Percentiles rank a stretch among this genome's conserved stretches.
These are phyloP conservation scores for Cladosporium sp. DNA, from an alignment of 2,329 filamentous ascomycete genomes.

Conservation along the genomic window DNA sequence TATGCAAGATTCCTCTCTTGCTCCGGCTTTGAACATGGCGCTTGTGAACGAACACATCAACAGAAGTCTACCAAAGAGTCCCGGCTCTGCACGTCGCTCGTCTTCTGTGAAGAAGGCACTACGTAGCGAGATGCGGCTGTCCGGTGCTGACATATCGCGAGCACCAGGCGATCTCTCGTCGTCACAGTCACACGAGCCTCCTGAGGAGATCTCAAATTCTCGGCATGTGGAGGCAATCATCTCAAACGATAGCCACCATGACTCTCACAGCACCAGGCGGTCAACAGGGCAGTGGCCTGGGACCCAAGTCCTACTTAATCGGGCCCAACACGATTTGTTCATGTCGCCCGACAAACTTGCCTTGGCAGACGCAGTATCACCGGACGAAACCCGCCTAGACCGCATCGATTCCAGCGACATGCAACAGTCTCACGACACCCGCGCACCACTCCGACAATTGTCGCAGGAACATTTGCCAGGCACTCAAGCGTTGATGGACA, in stretches of 20 bases:
- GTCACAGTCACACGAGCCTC: slow-evolving; percentile 22
- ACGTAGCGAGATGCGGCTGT: slow-evolving; percentile 27
- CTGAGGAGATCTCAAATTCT: background rate
- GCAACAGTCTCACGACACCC: slow-evolving; percentile 10
- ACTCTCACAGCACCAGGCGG: background rate
- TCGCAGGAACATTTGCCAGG: slow-evolving; percentile 36
- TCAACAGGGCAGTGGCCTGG: slow-evolving; percentile 27
- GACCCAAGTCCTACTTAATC: slow-evolving; percentile 32
- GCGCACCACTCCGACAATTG: slow-evolving; percentile 24
- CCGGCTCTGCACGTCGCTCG: slow-evolving; percentile 17
- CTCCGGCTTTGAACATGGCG: slow-evolving; percentile 23
- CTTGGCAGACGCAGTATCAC: slow-evolving; percentile 29
- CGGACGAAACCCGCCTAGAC: slow-evolving; percentile 31
- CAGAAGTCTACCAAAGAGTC: slow-evolving; percentile 14
- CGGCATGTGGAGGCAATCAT: background rate
- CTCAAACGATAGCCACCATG: background rate
- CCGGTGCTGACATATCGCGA: slow-evolving; percentile 27
- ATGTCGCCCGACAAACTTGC: slow-evolving; percentile 33
- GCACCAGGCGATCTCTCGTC: slow-evolving; percentile 20
- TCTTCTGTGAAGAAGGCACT: slow-evolving; percentile 27
- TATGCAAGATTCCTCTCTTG: slow-evolving; percentile 23
- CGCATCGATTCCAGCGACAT: background rate
- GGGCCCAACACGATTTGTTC: slow-evolving; percentile 33
- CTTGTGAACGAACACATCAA: slow-evolving; percentile 25
- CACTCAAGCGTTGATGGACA: slow-evolving; percentile 48